Conservation (phyloP, 208 protist species). For the Trypanosoma avium region DNA sequence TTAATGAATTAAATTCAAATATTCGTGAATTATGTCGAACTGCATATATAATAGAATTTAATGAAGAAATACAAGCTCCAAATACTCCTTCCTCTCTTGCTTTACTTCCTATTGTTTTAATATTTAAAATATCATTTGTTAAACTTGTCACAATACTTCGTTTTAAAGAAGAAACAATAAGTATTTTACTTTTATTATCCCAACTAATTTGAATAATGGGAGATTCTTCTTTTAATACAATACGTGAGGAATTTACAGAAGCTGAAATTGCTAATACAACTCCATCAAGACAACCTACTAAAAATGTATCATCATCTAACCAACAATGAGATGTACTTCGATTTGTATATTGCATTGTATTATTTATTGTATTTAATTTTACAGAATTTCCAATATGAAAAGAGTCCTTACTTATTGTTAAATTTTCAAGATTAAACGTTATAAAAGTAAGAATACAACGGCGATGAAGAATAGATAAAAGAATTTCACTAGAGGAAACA, state of each 20-base stretch:
- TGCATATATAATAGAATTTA: slow-evolving; percentile 5
- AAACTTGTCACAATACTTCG: neutral
- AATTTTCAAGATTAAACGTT: neutral
- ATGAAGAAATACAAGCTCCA: slow-evolving; percentile 9
- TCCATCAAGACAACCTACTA: slow-evolving; percentile 16
- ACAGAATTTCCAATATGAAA: no score
- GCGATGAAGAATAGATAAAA: slow-evolving; percentile 10
- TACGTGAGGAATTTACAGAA: neutral
- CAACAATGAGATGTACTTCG: slow-evolving; percentile 18
- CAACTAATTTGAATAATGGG: slow-evolving; percentile 10
- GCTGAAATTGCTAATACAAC: slow-evolving; percentile 5
- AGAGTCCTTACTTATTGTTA: no score
- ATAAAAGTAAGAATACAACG: neutral
- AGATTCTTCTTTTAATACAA: slow-evolving; percentile 6
- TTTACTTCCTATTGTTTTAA: slow-evolving; percentile 5
- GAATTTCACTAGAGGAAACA: neutral
- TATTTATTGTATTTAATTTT: no score
- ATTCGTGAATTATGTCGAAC: slow-evolving; percentile 16
- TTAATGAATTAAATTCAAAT: neutral
- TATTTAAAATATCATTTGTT: neutral
- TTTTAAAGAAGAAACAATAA: slow-evolving; percentile 12
- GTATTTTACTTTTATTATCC: neutral
- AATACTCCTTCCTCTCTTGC: slow-evolving; percentile 18
- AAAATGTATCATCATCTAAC: slow-evolving; percentile 17
- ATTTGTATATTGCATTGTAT: slow-evolving; percentile 14